These are phyloP conservation scores for Huntiella bhutanensis DNA, from an alignment of 2,329 filamentous ascomycete genomes.

Conservation along the genomic window DNA sequence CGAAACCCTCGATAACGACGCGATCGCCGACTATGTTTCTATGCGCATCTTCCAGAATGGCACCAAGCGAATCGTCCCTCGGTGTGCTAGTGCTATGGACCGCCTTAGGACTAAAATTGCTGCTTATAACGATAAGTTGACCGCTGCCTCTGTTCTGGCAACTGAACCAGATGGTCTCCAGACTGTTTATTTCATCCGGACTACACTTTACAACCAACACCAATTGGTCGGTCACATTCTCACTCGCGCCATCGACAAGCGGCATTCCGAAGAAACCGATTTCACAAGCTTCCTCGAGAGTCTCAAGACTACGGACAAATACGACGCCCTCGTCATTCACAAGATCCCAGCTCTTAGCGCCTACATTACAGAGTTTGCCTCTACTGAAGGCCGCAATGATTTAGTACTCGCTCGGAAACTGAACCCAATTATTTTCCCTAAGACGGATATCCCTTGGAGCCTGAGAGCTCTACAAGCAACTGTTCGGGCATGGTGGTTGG, in stretches of 20 bases:
- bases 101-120: constrained; percentile 62
- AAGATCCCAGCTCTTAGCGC: constrained; percentile 63
- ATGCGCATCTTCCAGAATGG: constrained; percentile 32
- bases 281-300: constrained; percentile 52
- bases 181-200: constrained; percentile 60
- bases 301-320: constrained; percentile 53
- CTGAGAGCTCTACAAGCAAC: constrained; percentile 62
- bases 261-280: constrained; percentile 50
- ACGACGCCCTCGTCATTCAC: constrained; percentile 58
- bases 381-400: constrained; percentile 49
- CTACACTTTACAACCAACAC: constrained; percentile 73
- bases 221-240: constrained; percentile 71
- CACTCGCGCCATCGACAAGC: constrained; percentile 57
- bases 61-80: constrained; percentile 46
- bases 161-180: constrained; percentile 44
- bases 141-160: constrained; percentile 57
- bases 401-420: constrained; percentile 52
- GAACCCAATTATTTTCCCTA: constrained; percentile 46
- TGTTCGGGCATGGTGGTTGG: constrained; percentile 68
- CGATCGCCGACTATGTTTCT: constrained; percentile 34
- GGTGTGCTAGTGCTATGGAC: constrained; percentile 58
- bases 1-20: constrained; percentile 23
- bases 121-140: constrained; percentile 54
- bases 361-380: constrained; percentile 61
- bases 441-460: constrained; percentile 52